Evolutionary conservation across 345 rosid genomes (phyloP).

Genomic region (Mangifera indica): DNA sequence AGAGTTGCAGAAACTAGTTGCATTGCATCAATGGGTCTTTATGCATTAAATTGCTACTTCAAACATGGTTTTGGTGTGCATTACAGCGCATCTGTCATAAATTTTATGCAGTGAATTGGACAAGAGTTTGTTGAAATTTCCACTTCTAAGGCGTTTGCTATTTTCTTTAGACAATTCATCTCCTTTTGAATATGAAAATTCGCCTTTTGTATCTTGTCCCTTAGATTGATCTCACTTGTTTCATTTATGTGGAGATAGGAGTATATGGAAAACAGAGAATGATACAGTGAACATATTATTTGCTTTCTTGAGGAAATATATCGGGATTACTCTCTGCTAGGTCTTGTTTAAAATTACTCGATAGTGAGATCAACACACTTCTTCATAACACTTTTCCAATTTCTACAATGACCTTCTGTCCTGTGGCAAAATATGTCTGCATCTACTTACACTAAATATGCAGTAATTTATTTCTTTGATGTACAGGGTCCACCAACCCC

Average conservation of each 20-base stretch:
- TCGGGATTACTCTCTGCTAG: neutral
- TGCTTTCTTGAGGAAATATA: neutral
- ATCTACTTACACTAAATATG: neutral
- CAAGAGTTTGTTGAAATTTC: neutral
- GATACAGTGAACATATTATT: neutral
- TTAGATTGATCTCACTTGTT: neutral
- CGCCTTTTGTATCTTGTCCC: neutral
- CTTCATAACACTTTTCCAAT: neutral
- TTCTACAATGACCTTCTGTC: neutral
- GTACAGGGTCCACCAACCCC: constrained; percentile 84
- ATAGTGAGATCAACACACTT: neutral
- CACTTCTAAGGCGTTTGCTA: neutral
- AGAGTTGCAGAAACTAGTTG: constrained; percentile 13
- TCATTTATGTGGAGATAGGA: neutral
- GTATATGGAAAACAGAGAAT: neutral
- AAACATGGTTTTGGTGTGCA: neutral
- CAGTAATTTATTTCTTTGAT: neutral
- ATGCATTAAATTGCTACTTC: neutral
- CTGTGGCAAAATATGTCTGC: neutral
- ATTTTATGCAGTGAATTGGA: neutral
- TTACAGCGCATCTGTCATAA: neutral
- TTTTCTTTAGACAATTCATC: neutral
- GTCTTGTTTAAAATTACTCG: neutral
- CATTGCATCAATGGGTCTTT: neutral
- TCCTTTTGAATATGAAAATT: neutral